These are phyloP conservation scores for Pelagophyceae sp. DNA, from an alignment of 352 stramenopile genomes.

Conservation along the genomic window DNA sequence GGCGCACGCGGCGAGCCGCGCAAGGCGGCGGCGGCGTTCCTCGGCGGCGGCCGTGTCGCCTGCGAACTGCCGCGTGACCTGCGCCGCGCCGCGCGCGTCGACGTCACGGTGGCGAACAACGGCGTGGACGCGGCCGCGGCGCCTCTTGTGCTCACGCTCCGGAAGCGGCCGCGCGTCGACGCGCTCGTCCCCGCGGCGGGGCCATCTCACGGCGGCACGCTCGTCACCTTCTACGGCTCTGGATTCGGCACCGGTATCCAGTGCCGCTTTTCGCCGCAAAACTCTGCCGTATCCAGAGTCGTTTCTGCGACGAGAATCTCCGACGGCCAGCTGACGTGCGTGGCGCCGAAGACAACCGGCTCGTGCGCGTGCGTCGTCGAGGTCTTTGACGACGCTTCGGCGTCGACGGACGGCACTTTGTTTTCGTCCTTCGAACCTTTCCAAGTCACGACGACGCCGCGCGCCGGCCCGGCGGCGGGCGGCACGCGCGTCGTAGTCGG, in stretches of 20 bases:
- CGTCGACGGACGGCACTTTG: not conserved
- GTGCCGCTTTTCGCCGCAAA: not conserved
- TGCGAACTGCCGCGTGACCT: not conserved
- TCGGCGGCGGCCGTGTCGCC: not conserved
- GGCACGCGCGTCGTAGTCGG: conserved; percentile 15
- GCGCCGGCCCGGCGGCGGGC: not conserved
- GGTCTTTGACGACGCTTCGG: not conserved
- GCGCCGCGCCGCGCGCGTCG: not conserved
- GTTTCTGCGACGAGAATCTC: not conserved
- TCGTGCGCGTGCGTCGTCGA: not conserved
- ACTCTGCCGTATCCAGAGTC: not conserved
- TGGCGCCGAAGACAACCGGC: not conserved
- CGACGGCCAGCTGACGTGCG: not conserved
- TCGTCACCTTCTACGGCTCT: not conserved
- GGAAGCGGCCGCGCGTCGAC: not conserved
- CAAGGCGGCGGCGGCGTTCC: not conserved
- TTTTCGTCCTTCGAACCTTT: conserved; percentile 11
- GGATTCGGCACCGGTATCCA: not conserved
- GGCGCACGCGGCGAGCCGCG: not conserved
- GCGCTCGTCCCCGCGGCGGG: not conserved
- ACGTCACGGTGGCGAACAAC: not conserved
- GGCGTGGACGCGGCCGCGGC: not conserved
- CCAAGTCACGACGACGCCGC: not conserved
- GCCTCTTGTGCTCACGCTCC: not conserved
- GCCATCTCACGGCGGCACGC: not conserved